These are phyloP conservation scores for Platanus orientalis DNA, from an alignment of 164 flowering plant species.

Conservation along the genomic window DNA sequence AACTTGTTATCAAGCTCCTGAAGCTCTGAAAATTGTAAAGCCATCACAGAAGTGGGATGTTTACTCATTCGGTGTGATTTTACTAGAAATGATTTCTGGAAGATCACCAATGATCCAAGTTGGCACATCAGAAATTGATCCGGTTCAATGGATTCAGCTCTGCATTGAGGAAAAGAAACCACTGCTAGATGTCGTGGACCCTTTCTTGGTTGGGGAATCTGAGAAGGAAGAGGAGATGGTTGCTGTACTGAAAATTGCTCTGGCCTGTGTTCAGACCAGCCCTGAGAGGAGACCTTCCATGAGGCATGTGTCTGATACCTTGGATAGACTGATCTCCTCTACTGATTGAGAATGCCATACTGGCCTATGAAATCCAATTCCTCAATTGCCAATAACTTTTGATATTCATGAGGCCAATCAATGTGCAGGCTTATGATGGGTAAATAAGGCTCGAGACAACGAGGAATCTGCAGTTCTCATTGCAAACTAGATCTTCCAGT, in stretches of 20 bases:
- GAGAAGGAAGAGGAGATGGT: constrained; percentile 78
- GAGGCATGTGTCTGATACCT: constrained; percentile 59
- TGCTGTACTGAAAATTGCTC: constrained; percentile 72
- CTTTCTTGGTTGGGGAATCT: constrained; percentile 49
- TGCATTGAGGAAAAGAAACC: constrained; percentile 93
- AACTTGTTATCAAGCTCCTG: constrained; percentile 82
- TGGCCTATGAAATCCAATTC: background rate
- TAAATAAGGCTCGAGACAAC: too few relatives aligned
- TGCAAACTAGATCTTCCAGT: too few relatives aligned
- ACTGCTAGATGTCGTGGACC: constrained; percentile 68
- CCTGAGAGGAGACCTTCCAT: constrained; percentile 87
- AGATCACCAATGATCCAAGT: constrained; percentile 58
- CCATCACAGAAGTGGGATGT: constrained; percentile 99
- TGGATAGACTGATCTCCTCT: constrained; percentile 44
- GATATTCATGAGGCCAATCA: too few relatives aligned
- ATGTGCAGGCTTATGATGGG: too few relatives aligned
- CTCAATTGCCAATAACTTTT: too few relatives aligned
- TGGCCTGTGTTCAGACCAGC: constrained; percentile 74
- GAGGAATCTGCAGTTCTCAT: too few relatives aligned
- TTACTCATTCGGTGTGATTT: constrained; percentile 84
- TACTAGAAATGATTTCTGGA: constrained; percentile 84
- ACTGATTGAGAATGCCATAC: constrained; percentile 9
- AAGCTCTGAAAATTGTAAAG: constrained; percentile 64
- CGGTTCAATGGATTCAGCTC: constrained; percentile 75
- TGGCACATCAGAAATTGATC: constrained; percentile 69